Evolutionary conservation across 1,139 yeast species (phyloP).

Genomic region (Pichia sp.): DNA sequence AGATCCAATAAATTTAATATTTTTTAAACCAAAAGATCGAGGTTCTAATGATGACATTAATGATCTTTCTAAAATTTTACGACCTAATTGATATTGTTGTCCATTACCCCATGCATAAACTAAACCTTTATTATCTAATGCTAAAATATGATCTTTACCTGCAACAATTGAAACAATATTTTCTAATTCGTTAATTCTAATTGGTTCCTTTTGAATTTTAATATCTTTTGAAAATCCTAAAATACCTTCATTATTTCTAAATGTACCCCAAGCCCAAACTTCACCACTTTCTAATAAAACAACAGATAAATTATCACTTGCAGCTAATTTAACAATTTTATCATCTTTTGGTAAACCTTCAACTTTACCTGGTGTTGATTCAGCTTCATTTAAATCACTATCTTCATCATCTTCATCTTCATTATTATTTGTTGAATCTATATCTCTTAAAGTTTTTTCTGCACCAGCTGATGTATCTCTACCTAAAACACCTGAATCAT

Average conservation of each 20-base stretch:
- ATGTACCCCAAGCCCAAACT: conserved; percentile 97
- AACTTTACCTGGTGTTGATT: conserved; percentile 79
- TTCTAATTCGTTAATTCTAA: conserved; percentile 52
- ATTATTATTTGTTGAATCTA: conserved; percentile 41
- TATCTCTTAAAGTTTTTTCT: conserved; percentile 56
- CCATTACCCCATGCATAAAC: conserved; percentile 98
- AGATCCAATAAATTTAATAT: conserved; percentile 73
- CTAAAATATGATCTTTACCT: conserved; percentile 88
- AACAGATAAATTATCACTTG: conserved; percentile 87
- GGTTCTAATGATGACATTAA: conserved; percentile 66
- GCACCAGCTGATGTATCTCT: conserved; percentile 61
- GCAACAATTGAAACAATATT: conserved; percentile 81
- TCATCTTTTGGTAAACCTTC: conserved; percentile 54
- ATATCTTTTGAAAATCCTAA: conserved; percentile 72
- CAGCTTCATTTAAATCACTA: conserved; percentile 80
- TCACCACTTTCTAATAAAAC: conserved; percentile 75
- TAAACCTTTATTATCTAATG: conserved; percentile 75
- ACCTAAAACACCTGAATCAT: conserved; percentile 90
- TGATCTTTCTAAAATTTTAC: conserved; percentile 73
- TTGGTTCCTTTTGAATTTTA: conserved; percentile 60
- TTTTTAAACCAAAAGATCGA: conserved; percentile 69
- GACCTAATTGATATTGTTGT: conserved; percentile 85
- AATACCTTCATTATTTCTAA: conserved; percentile 86
- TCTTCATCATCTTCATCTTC: conserved; percentile 46
- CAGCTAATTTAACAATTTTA: conserved; percentile 74